Base-by-base conservation (phyloP, 129 eudicot genomes). In the sunflower (Helianthus annuus) region DNA sequence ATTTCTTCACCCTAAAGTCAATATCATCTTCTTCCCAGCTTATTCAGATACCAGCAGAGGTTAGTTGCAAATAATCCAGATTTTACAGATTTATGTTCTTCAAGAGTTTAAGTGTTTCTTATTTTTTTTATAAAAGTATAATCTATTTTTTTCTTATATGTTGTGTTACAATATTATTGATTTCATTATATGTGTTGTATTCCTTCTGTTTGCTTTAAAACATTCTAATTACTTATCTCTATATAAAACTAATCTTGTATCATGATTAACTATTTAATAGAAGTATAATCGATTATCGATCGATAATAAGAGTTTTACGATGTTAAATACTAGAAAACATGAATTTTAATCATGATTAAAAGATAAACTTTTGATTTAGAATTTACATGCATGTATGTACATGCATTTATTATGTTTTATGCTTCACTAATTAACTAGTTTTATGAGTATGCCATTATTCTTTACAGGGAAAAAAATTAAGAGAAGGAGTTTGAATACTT, bases 21-120 rank as follows among this genome's bases (percentile, higher is more conserved):
- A 52, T 62, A 63, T 42, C 68, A 44, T 54, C 72, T 42, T 54
- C 52, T 0, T 53, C 48, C 77, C 73, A 64, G 73, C 52, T 64
- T 78, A 11, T 71, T 55, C 82, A 78, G 72, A 78, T 70, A 13
- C 32, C 4, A 7, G 27, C 51, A 38, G 15, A 78, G 82, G 82
- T 71, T 66, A 54, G 82, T 54, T 78, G 13, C 42, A 70, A 27
- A 24, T 24, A 51, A 24, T 62, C 70, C 81, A 69, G 48, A 39
- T 69, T 16, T 38, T 34, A 24, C n/a, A 10, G 15, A 44, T 9
- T 46, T 59, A 45, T 12, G 69, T 68, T 58, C 17, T 60, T 34
- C 66, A 60, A 34, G 1, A 10, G 19, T 60, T 34, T 45, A 60
- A 34, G 1, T 32, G 19, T 13, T 56, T 4, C 38, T 14, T 49